Base-by-base conservation (phyloP, 2,329 filamentous ascomycete genomes). In the Pseudopithomyces maydicus region DNA sequence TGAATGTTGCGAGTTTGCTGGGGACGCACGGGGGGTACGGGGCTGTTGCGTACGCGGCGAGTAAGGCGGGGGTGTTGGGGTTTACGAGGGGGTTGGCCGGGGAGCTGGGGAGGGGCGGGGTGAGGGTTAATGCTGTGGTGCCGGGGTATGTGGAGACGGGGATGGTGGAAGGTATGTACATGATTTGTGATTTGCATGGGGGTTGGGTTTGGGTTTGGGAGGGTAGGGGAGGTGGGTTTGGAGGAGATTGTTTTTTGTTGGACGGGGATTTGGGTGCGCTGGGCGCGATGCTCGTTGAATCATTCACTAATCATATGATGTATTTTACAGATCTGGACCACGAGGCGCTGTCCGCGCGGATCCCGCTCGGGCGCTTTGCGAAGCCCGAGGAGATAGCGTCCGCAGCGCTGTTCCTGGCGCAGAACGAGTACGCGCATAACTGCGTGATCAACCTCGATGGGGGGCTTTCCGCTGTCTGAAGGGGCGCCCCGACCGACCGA, bases 381-480 rank as follows among this genome's bases (percentile, higher is more conserved):
- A 77, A 79, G 33, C 80, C 84, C 7, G 81, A 85, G 23, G 92
- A 96, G 73, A 85, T 96, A 32, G 91, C 92, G n/a, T 87, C 93
- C 69, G 91, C 92, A 53, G 90, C 89, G 45, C 71, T 89, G 26
- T 96, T 96, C 74, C 82, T 96, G 15, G 89, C 86, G 29, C 82
- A 83, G 45, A 96, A 95, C 74, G 79, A 85, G 60, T 97, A 94
- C 76, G 90, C 91, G 54, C 94, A 94, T 74, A 96, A 96, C 64
- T 95, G 91, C 73, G 83, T 93, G 49, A 81, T 97, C 50, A 95
- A 93, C 73, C 81, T 97, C 26, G 92, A 96, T 75, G 92, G 92
- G 15, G 92, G 92, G 1, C 74, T 96, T 64, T 92, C 90, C 74
- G 90, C 90, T 49, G 66, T 78, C 4, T 74, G 58, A 61, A 41